A percentile compares a stretch with the other conserved stretches of the same genome.
phyloP scores from a whole-genome alignment of 2,329 filamentous ascomycete genomes.

The Colletotrichum paranaense region DNA sequence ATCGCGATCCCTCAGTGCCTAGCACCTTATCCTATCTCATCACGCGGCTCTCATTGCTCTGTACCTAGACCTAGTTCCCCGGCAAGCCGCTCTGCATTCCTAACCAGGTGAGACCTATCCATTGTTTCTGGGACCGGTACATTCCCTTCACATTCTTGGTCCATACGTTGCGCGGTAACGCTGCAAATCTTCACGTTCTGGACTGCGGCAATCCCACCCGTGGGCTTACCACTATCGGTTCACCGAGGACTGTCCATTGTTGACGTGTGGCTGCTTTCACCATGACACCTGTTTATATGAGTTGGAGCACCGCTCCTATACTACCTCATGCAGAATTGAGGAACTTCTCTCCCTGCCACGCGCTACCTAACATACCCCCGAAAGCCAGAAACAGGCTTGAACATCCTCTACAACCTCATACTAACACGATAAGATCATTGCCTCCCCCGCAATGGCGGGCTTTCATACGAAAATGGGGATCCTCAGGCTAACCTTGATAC shows the following conservation, averaged over 20 bases:
- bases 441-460: constrained; percentile 26
- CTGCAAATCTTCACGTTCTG: background rate
- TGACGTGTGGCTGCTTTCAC: background rate
- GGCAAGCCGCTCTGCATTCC: constrained; percentile 32
- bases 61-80: constrained; percentile 6
- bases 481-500: constrained; percentile 31
- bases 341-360: background rate
- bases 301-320: background rate
- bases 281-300: constrained; percentile 16
- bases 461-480: constrained; percentile 16
- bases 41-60: background rate
- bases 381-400: background rate
- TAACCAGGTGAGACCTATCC: constrained; percentile 28
- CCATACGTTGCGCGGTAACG: constrained; percentile 35
- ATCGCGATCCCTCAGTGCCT: constrained; percentile 14
- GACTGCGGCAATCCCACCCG: background rate
- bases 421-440: constrained; percentile 16
- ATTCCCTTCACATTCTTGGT: constrained; percentile 20
- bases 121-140: constrained; percentile 31
- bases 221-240: background rate
- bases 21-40: background rate
- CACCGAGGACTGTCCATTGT: constrained; percentile 4
- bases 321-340: background rate
- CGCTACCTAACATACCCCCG: background rate
- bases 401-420: background rate